A percentile compares a stretch with the other conserved stretches of the same genome.
Conservation (phyloP, 495 filamentous ascomycete genomes). For the Aspergillus nidulans region DNA sequence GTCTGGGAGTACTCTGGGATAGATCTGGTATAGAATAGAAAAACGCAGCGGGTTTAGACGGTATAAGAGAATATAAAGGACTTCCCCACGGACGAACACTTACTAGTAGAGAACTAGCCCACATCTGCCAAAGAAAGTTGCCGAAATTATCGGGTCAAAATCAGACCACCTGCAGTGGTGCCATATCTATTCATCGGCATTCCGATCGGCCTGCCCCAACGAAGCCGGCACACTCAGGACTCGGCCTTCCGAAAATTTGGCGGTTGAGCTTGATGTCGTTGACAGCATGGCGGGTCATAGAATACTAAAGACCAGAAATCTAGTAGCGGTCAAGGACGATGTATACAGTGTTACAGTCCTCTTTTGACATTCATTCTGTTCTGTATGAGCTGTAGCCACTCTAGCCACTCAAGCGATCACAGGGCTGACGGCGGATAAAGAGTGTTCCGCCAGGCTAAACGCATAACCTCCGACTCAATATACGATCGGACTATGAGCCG, state of each 20-base stretch:
- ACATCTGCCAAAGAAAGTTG: neutral
- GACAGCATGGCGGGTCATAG: neutral
- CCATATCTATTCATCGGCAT: neutral
- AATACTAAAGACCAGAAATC: no score
- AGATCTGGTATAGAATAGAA: neutral
- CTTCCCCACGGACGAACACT: neutral
- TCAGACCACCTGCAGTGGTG: neutral
- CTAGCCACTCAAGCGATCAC: neutral
- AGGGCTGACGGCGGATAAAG: neutral
- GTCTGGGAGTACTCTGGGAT: neutral
- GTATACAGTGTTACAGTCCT: no score
- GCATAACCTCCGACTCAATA: neutral
- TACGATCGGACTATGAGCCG: no score
- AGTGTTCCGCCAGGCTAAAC: neutral
- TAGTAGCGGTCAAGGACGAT: no score
- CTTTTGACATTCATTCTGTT: no score
- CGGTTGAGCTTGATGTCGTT: neutral
- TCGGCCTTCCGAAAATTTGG: neutral
- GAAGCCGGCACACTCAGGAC: neutral
- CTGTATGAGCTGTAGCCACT: neutral
- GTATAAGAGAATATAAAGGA: neutral
- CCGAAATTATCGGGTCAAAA: neutral
- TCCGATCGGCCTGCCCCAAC: constrained; percentile 2
- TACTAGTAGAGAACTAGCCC: neutral
- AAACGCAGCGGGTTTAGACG: neutral